Evolutionary conservation across 495 filamentous ascomycete genomes (phyloP), one percentile per base, ranked within the genome.

Genomic region (Xylaria bambusicola): DNA sequence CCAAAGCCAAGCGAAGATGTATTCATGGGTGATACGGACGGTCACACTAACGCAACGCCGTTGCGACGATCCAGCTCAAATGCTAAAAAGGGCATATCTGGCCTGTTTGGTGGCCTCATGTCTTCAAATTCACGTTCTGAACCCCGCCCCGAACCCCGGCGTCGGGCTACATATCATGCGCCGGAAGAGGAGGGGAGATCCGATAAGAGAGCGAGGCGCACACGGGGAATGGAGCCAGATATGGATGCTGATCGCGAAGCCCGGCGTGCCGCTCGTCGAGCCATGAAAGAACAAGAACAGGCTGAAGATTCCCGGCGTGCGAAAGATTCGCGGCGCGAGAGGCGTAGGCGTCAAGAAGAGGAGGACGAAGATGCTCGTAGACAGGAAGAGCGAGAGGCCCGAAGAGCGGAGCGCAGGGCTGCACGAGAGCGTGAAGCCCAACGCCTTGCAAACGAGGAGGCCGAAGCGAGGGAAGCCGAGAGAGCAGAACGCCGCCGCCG

Each of bases 191-290:
- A 80, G 23, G 60, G 44, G 10, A 63, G 56, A 33, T 63, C 66
- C 29, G 66, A 69, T 31, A 66, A 66, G 48, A 65, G 61, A 47
- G 18, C 58, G 7, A 63, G 59, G 17, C 61, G 57, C 35, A 47
- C 66, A 8, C 64, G 58, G 24, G 64, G 54, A 46, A 41, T 58
- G 33, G 62, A 68, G 0, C 62, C 67, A 4, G 74, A 75, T 49
- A 71, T 73, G 0, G 81, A 82, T 24, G 71, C 73, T 24, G 80
- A 84, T 24, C 77, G 79, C 17, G 82, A 84, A 60, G 81, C 79
- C 9, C 78, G 80, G 36, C 79, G 81, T 12, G 81, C 77, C 2
- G 80, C 80, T 38, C 75, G 81, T 24, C 78, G 76, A 44, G 75
- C 76, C n/a, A 74, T 71, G 33, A 73, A 71, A 31, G 73, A 72